Conservation (phyloP, 2,329 filamentous ascomycete genomes). For the Tolypocladium endophyticum region DNA sequence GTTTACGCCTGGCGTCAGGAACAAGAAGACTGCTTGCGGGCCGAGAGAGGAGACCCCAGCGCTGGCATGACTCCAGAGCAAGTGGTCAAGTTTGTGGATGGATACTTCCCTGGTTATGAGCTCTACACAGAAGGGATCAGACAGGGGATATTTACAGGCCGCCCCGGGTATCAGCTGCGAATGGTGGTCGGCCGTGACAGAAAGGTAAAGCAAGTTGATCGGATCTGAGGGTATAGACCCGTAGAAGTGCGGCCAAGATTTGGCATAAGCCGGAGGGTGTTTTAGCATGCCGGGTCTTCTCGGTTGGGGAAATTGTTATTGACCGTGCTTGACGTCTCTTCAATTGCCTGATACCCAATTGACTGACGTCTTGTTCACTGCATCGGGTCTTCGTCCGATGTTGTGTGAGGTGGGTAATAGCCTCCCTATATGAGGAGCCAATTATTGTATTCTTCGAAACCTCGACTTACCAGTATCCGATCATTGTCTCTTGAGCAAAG, state of each 20-base stretch:
- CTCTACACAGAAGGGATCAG: slow-evolving; percentile 52
- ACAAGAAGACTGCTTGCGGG: slow-evolving; percentile 64
- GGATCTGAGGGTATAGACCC: slow-evolving; percentile 23
- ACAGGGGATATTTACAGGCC: slow-evolving; percentile 41
- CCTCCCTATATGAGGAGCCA: not conserved
- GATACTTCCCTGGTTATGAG: slow-evolving; percentile 63
- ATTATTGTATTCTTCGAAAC: not conserved
- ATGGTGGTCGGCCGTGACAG: slow-evolving; percentile 51
- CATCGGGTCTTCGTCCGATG: not conserved
- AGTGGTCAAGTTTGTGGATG: slow-evolving; percentile 62
- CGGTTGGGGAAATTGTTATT: not conserved
- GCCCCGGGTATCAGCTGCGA: slow-evolving; percentile 45
- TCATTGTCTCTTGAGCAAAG: slow-evolving; percentile 2
- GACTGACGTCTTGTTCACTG: not conserved
- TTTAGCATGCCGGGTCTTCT: not conserved
- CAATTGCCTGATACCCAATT: not conserved
- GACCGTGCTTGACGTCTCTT: not conserved
- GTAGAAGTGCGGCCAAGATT: not conserved
- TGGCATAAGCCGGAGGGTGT: not conserved
- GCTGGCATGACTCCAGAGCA: slow-evolving; percentile 75
- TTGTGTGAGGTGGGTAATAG: not conserved
- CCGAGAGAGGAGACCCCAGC: slow-evolving; percentile 41
- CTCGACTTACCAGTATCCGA: not conserved
- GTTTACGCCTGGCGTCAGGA: slow-evolving; percentile 80
- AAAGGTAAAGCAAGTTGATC: slow-evolving; percentile 44